Conservation (phyloP, 2,329 filamentous ascomycete genomes). For the Aspergillus spinulosporus region DNA sequence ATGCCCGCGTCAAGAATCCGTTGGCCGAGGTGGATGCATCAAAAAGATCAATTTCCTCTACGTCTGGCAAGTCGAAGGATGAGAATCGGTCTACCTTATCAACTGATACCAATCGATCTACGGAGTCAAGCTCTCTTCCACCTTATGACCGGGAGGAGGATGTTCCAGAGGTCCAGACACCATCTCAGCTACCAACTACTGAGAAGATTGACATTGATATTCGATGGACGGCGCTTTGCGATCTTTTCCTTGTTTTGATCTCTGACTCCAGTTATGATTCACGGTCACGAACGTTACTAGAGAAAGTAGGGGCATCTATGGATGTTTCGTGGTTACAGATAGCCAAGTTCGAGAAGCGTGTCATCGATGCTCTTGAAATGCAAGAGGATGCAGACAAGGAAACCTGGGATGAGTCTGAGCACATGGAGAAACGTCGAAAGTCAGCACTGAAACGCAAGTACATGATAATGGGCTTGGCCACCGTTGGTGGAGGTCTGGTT, state of each 20-base stretch:
- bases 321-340: constrained; percentile 89
- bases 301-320: constrained; percentile 76
- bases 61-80: constrained; percentile 29
- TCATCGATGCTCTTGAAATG: constrained; percentile 97
- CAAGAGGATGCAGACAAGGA: constrained; percentile 92
- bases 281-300: constrained; percentile 79
- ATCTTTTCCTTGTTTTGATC: constrained; percentile 92
- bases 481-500: constrained; percentile 89
- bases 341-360: constrained; percentile 92
- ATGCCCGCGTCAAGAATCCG: constrained; percentile 89
- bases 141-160: constrained; percentile 65
- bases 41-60: constrained; percentile 42
- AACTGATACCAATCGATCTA: constrained; percentile 34
- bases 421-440: constrained; percentile 84
- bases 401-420: constrained; percentile 95
- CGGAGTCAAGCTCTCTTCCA: constrained; percentile 56
- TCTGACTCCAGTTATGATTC: constrained; percentile 93
- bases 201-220: constrained; percentile 92
- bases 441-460: constrained; percentile 77
- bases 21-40: constrained; percentile 59
- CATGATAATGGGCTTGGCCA: constrained; percentile 94
- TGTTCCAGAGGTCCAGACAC: constrained; percentile 75
- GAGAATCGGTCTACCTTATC: constrained; percentile 34
- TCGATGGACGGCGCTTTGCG: constrained; percentile 94
- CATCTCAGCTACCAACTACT: constrained; percentile 76